phyloP scores from a whole-genome alignment of 306 rosid genomes.

The Glycine soja region DNA sequence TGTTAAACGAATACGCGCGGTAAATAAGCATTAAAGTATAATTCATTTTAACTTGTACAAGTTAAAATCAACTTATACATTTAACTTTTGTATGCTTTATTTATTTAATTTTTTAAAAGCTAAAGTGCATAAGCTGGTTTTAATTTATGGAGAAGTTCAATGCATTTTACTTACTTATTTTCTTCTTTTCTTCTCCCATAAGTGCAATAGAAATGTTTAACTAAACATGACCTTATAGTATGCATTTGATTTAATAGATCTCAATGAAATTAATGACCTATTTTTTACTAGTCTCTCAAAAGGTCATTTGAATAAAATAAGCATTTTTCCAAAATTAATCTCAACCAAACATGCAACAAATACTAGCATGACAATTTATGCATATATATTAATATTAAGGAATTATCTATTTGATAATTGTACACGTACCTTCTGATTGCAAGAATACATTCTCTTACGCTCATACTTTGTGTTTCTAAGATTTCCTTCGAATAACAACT shows the following conservation, averaged over 20 bases:
- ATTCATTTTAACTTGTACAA: neutral
- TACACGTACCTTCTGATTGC: neutral
- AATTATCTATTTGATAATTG: neutral
- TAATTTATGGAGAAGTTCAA: too few relatives aligned
- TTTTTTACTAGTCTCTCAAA: neutral
- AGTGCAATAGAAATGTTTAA: too few relatives aligned
- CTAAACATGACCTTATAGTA: neutral
- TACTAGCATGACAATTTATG: neutral
- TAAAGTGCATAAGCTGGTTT: too few relatives aligned
- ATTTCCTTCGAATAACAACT: slow-evolving; percentile 4
- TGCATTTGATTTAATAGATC: too few relatives aligned
- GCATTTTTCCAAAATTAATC: neutral
- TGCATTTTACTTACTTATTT: too few relatives aligned
- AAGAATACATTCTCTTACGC: neutral
- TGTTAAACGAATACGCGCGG: neutral
- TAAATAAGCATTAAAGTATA: neutral
- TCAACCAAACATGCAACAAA: neutral
- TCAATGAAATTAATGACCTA: neutral
- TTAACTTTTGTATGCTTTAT: too few relatives aligned
- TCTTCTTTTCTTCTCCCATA: too few relatives aligned
- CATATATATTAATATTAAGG: neutral
- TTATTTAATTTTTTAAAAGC: too few relatives aligned
- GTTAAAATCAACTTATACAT: too few relatives aligned
- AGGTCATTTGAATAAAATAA: neutral
- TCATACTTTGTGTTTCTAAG: neutral